Evolutionary conservation across 2,329 filamentous ascomycete species (phyloP).

Genomic region (Penicillium sp.): DNA sequence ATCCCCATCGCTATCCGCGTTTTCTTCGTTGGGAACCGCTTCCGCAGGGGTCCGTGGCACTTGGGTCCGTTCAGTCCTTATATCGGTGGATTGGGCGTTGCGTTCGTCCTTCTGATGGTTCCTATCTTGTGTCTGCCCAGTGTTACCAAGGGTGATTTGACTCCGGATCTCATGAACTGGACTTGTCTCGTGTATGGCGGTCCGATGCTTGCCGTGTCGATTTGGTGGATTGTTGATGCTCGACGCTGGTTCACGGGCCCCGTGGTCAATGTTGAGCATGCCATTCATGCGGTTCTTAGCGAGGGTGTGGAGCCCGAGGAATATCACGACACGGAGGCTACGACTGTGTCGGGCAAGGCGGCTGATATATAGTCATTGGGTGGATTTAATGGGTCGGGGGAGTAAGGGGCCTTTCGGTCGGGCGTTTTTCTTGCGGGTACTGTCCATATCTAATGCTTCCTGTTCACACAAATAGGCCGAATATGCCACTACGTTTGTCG

Average conservation of each 20-base stretch:
- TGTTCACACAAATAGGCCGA: not conserved
- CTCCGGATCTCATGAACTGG: constrained; percentile 62
- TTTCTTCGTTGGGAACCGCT: constrained; percentile 58
- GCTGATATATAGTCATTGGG: constrained; percentile 1
- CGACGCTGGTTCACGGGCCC: constrained; percentile 69
- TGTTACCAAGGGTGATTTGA: constrained; percentile 55
- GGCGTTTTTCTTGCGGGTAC: not conserved
- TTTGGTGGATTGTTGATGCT: constrained; percentile 65
- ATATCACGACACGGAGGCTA: not conserved
- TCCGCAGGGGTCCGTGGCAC: constrained; percentile 68
- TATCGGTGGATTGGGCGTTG: constrained; percentile 56
- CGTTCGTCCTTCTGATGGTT: constrained; percentile 65
- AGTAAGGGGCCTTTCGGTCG: not conserved
- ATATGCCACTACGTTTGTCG: not conserved
- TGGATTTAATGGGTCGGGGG: not conserved
- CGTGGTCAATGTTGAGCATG: constrained; percentile 64
- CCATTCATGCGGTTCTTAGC: constrained; percentile 29
- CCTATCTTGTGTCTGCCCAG: constrained; percentile 66
- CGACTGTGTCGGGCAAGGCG: constrained; percentile 9
- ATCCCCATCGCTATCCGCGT: constrained; percentile 46
- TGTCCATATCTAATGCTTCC: not conserved
- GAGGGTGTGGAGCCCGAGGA: constrained; percentile 22
- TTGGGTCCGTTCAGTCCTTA: constrained; percentile 59
- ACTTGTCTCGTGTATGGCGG: constrained; percentile 65
- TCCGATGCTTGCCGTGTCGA: constrained; percentile 57